Conservation (phyloP, 2,329 filamentous ascomycete species). For the Diaporthe citri region DNA sequence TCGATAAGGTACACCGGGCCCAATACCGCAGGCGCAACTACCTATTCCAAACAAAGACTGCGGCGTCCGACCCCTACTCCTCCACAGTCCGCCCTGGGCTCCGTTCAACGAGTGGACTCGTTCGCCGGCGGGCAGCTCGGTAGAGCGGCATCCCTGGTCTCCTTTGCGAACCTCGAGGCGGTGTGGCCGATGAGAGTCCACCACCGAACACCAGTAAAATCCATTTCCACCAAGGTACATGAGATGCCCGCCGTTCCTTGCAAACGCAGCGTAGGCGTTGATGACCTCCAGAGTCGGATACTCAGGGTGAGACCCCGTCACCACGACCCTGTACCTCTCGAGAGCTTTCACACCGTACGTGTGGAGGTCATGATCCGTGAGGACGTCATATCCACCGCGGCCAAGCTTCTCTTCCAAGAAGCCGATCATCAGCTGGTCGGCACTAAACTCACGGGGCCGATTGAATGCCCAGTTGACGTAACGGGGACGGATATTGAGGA, state of each 20-base stretch:
- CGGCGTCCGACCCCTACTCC: not conserved
- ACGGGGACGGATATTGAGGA: not conserved
- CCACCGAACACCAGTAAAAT: not conserved
- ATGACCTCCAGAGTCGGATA: not conserved
- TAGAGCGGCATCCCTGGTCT: not conserved
- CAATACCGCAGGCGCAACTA: not conserved
- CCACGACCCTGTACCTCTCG: not conserved
- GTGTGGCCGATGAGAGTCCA: not conserved
- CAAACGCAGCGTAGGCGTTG: not conserved
- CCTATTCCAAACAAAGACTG: not conserved
- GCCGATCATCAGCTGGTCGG: not conserved
- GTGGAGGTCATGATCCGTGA: not conserved
- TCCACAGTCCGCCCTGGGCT: not conserved
- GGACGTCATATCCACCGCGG: not conserved
- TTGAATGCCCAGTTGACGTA: not conserved
- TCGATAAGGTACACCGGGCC: not conserved
- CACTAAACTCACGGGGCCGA: not conserved
- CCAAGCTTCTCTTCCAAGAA: not conserved
- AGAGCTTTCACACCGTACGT: not conserved
- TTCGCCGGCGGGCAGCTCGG: not conserved
- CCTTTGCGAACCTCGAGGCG: not conserved
- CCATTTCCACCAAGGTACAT: not conserved
- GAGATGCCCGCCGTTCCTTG: not conserved
- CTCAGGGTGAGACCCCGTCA: not conserved
- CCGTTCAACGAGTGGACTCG: not conserved